phyloP scores from a whole-genome alignment of 805 yeast genomes.

The Candida coquimbonensis region DNA sequence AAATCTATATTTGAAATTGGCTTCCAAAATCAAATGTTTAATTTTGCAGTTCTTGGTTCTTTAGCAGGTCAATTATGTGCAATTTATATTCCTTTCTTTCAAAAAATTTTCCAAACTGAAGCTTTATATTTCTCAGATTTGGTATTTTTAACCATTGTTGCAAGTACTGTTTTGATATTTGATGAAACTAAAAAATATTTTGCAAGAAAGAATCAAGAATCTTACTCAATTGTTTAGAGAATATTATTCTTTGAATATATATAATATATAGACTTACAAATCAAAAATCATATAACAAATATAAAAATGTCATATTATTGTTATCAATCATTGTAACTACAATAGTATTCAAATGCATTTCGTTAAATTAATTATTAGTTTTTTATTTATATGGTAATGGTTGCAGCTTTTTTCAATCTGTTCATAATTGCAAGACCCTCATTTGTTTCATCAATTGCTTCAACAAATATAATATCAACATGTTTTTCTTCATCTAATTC shows the following conservation, averaged over 20 bases:
- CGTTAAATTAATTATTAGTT: not conserved
- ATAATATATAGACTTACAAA: not conserved
- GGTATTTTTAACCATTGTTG: constrained; percentile 48
- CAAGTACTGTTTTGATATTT: constrained; percentile 77
- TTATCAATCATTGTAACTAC: not conserved
- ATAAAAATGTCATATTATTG: not conserved
- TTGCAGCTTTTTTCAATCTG: constrained; percentile 78
- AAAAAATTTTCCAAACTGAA: constrained; percentile 89
- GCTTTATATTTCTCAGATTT: constrained; percentile 70
- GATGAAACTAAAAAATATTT: constrained; percentile 73
- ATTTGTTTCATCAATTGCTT: constrained; percentile 65
- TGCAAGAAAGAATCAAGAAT: constrained; percentile 11
- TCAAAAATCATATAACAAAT: not conserved
- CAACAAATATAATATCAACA: constrained; percentile 73
- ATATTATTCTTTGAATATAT: constrained; percentile 6
- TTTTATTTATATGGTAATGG: constrained; percentile 27
- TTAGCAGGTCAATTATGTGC: constrained; percentile 89
- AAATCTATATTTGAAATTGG: constrained; percentile 84
- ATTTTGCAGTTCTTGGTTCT: constrained; percentile 84
- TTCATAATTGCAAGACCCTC: constrained; percentile 97
- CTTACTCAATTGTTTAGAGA: constrained; percentile 20
- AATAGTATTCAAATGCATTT: not conserved
- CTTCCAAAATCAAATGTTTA: constrained; percentile 79
- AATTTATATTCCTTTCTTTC: constrained; percentile 89
- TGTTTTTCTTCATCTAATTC: constrained; percentile 57